Evolutionary conservation across 176 grass and related monocot genomes (phyloP).

Genomic region (Lolium perenne): DNA sequence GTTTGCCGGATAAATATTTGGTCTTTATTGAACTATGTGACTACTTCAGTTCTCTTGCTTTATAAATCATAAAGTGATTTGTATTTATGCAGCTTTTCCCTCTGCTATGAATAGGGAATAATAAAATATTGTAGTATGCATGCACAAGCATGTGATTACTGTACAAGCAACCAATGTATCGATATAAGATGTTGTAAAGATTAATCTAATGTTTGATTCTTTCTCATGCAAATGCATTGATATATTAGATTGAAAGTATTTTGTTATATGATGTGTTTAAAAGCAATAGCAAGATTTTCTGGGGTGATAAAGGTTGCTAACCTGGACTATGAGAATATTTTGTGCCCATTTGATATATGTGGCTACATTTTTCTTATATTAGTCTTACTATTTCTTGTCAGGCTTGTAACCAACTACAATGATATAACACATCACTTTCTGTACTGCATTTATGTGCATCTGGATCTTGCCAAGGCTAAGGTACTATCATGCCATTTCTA

Average conservation of each 20-base stretch:
- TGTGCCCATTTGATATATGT: not conserved
- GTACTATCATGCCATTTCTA: conserved; percentile 48
- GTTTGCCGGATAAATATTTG: not conserved
- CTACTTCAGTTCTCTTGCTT: conserved; percentile 10
- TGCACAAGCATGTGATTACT: conserved; percentile 27
- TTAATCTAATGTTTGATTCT: conserved; percentile 11
- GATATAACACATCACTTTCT: conserved; percentile 86
- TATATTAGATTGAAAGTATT: conserved; percentile 13
- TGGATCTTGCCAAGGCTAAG: conserved; percentile 73
- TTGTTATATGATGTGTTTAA: conserved; percentile 2
- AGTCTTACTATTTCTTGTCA: conserved; percentile 43
- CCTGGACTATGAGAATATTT: not conserved
- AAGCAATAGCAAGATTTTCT: conserved; percentile 2
- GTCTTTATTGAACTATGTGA: not conserved
- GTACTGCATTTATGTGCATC: conserved; percentile 83
- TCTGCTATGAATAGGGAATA: conserved; percentile 13
- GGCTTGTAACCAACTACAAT: conserved; percentile 81
- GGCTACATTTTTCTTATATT: conserved; percentile 20
- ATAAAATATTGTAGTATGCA: conserved; percentile 1
- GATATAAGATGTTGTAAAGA: not conserved
- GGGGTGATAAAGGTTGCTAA: not conserved
- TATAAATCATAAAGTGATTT: not conserved
- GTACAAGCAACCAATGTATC: not conserved
- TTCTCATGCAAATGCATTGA: not conserved
- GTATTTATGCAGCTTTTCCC: not conserved